phyloP scores from a whole-genome alignment of 371 early-diverging fungal species.

The Funneliformis caledonium region DNA sequence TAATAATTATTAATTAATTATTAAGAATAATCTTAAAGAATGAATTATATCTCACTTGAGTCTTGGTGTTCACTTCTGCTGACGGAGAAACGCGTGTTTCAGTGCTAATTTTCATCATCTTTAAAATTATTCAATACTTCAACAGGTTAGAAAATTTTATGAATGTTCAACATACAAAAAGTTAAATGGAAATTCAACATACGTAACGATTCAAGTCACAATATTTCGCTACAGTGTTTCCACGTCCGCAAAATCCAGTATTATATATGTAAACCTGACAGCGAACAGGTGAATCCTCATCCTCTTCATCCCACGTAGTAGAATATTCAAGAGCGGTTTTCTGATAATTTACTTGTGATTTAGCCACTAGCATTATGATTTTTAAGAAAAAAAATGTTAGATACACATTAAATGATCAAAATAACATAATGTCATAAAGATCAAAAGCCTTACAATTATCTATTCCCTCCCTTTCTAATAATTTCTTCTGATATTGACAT shows the following conservation, averaged over 20 bases:
- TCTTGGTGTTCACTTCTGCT: constrained; percentile 66
- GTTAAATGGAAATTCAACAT: constrained; percentile 44
- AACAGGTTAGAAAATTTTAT: too few relatives aligned
- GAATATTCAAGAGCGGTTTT: constrained; percentile 56
- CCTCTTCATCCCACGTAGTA: constrained; percentile 50
- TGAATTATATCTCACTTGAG: constrained; percentile 31
- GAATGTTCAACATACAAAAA: background rate
- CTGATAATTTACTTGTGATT: constrained; percentile 44
- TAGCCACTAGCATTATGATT: constrained; percentile 46
- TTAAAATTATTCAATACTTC: too few relatives aligned
- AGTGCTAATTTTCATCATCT: constrained; percentile 64
- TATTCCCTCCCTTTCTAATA: constrained; percentile 70
- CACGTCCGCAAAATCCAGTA: constrained; percentile 52
- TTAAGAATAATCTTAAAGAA: background rate
- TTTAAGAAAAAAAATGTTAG: background rate
- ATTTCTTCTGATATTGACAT: constrained; percentile 71
- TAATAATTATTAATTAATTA: background rate
- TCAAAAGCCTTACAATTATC: constrained; percentile 58
- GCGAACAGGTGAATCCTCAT: constrained; percentile 52
- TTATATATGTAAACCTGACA: constrained; percentile 55
- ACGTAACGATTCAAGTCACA: constrained; percentile 85
- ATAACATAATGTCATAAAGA: background rate
- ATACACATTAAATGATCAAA: background rate
- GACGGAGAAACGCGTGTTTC: constrained; percentile 62
- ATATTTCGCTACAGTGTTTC: constrained; percentile 80